Base-by-base conservation (phyloP, 1,139 yeast genomes). In the Hansenula sp. region DNA sequence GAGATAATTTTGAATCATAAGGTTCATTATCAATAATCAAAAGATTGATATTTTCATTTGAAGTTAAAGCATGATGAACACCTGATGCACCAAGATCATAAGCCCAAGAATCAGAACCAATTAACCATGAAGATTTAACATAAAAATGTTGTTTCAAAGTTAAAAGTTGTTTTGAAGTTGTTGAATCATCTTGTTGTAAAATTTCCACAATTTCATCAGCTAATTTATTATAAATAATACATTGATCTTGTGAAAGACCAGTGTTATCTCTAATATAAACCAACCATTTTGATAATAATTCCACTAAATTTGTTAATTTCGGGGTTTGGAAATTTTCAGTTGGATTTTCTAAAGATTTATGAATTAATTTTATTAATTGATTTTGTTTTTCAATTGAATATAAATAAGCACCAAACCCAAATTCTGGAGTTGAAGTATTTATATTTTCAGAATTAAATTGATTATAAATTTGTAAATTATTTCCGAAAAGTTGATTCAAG, bases 51-150 rank as follows among this genome's bases (percentile, higher is more conserved):
- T 89, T 86, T 59, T 80, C 73, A 36, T 83, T 83, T 0, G 92
- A 81, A 27, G 89, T 67, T 37, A 90, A 69, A 14, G 88, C 82
- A 56, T 82, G 83, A 62, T 92, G 97, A 40, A 90, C 85, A 61
- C 97, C 96, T 11, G 96, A 84, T 49, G 86, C 73, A 31, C 97
- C 97, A 52, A 87, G 69, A 66, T 90, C 97, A 59, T 83, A 89
- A 18, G 96, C 77, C 97, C 98, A 90, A 27, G 95, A 79, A 63
- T 90, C 97, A 9, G 97, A 88, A 20, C 97, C 97, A 47, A 92
- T 71, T 47, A 90, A 69, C 98, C 98, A 90, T 45, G 78, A 73
- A 21, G 84, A 71, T 40, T 69, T 68, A 32, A 69, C 56, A 34
- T 61, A 55, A 48, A 82, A 72, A 47, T 66, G 71, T 4, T 68